Conservation (phyloP, 768 basidiomycete genomes). For the Tylopilus rubrobrunneus region DNA sequence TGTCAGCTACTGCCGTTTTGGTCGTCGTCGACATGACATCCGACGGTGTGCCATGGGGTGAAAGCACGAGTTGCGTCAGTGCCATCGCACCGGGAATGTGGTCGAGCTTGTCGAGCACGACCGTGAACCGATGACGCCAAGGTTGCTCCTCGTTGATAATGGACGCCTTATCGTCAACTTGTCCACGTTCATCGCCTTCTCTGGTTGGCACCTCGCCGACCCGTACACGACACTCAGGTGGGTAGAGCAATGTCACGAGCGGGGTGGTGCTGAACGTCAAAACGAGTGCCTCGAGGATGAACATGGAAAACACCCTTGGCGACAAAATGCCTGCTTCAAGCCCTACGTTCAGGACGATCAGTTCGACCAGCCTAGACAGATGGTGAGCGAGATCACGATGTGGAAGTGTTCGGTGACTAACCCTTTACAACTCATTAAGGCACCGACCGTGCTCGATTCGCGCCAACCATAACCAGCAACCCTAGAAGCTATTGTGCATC, state of each 20-base stretch:
- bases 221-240: slow-evolving; percentile 54
- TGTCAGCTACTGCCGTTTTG: neutral
- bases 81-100: slow-evolving; percentile 89
- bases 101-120: slow-evolving; percentile 88
- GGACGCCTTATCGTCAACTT: slow-evolving; percentile 3
- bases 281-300: slow-evolving; percentile 79
- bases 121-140: slow-evolving; percentile 63
- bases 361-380: slow-evolving; percentile 69
- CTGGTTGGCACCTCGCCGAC: slow-evolving; percentile 23
- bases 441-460: slow-evolving; percentile 81
- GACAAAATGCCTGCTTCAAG: slow-evolving; percentile 75
- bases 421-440: slow-evolving; percentile 96
- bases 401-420: slow-evolving; percentile 23
- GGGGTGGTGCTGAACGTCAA: slow-evolving; percentile 88
- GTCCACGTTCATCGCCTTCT: slow-evolving; percentile 34
- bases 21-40: slow-evolving; percentile 13
- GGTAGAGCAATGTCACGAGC: slow-evolving; percentile 62
- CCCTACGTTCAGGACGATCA: slow-evolving; percentile 96
- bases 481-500: slow-evolving; percentile 69
- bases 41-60: slow-evolving; percentile 17
- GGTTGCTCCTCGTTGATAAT: slow-evolving; percentile 17
- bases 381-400: neutral
- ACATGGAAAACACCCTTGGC: slow-evolving; percentile 86
- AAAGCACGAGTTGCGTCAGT: slow-evolving; percentile 75
- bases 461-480: slow-evolving; percentile 71